Evolutionary conservation across 1,284 basidiomycete genomes (phyloP), one percentile per base, ranked within the genome.

Genomic region (Schizophyllum commune): DNA sequence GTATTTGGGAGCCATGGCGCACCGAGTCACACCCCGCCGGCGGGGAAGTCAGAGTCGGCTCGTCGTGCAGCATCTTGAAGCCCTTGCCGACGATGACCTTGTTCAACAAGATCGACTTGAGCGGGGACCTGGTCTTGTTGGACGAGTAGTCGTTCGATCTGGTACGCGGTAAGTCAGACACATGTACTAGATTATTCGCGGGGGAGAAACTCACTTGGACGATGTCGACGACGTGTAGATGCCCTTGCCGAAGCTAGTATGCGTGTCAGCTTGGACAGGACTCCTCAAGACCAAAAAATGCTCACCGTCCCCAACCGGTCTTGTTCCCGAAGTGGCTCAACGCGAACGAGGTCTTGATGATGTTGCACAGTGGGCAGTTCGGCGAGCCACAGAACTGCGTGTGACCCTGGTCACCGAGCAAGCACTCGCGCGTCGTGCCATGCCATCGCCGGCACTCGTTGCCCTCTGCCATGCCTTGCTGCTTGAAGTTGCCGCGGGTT

Each of bases 81-180:
- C 85, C 85, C 65, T 81, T 83, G 22, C 86, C 86, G n/a, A 86
- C 84, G 13, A 86, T 74, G 13, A 87, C 85, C 67, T 85, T 86
- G 71, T 86, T 87, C 59, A 88, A 72, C 11, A 88, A 75, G 34
- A 88, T 84, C 0, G 82, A 83, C 66, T 86, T 87, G 60, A 80
- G 71, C 11, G 70, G 67, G 0, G 83, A 85, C 54, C 75, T 73
- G 63, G 74, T 77, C 56, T 76, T 74, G 63, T 86, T 87, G 54
- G 72, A 74, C 17, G 83, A 83, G 66, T 87, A 88, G 68, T 86
- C 84, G 60, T 87, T 83, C 20, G 85, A 83, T 66, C 81, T 83
- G 58, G 5, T 57, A 32, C 53, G 53, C 19, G 20, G 53, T 32
- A 21, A 3, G 53, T 21, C 54, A 57, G n/a, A n/a, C n/a, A n/a